Percentiles rank a stretch among this genome's conserved stretches.
These are phyloP conservation scores for Emergomyces orientalis DNA, from an alignment of 2,329 filamentous ascomycete genomes.

Conservation along the genomic window DNA sequence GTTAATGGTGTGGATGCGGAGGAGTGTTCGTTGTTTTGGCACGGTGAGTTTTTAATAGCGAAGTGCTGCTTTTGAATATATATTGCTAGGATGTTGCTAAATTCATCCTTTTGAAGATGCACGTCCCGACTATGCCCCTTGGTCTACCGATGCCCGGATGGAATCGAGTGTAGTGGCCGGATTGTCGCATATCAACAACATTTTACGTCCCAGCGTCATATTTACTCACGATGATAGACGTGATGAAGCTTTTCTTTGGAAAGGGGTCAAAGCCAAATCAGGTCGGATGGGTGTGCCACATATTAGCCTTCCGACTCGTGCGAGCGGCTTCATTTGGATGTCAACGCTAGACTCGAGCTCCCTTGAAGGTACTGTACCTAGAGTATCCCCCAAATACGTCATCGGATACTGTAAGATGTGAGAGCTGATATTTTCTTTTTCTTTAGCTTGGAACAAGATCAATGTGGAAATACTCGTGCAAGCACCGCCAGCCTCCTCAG, in stretches of 20 bases:
- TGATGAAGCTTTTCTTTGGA: slow-evolving; percentile 62
- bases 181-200: slow-evolving; percentile 60
- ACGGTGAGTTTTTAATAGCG: slow-evolving; percentile 34
- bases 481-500: slow-evolving; percentile 59
- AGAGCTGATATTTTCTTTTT: slow-evolving; percentile 15
- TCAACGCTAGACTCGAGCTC: slow-evolving; percentile 65
- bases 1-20: slow-evolving; percentile 67
- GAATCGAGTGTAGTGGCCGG: slow-evolving; percentile 54
- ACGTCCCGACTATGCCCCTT: slow-evolving; percentile 60
- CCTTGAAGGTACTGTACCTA: slow-evolving; percentile 48
- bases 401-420: neutral
- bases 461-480: slow-evolving; percentile 78
- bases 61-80: neutral
- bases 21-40: slow-evolving; percentile 57
- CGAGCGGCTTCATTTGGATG: slow-evolving; percentile 62
- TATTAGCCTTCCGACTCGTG: slow-evolving; percentile 62
- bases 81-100: neutral
- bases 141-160: slow-evolving; percentile 62
- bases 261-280: slow-evolving; percentile 50
- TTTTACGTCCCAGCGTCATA: slow-evolving; percentile 67
- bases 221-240: slow-evolving; percentile 58
- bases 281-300: slow-evolving; percentile 49
- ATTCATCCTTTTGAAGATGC: slow-evolving; percentile 44
- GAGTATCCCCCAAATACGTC: slow-evolving; percentile 14
- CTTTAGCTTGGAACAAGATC: slow-evolving; percentile 63